Conservation (phyloP, 306 rosid species). For the Medicago arabica region DNA sequence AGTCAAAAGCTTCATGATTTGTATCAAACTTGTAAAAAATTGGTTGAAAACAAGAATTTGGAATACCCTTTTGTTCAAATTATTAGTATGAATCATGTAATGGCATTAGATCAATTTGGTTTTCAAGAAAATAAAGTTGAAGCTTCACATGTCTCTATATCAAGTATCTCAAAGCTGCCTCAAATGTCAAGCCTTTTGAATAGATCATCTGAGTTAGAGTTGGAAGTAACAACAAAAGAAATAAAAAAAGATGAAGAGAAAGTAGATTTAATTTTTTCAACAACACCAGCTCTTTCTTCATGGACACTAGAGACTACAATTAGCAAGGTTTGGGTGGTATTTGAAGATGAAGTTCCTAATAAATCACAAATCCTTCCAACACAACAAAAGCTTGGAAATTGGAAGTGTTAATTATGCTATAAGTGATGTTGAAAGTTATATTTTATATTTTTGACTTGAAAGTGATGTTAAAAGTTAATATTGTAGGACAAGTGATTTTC, state of each 20-base stretch:
- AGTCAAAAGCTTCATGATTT: slow-evolving; percentile 60
- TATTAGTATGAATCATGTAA: slow-evolving; percentile 52
- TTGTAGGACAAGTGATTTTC: too few relatives aligned
- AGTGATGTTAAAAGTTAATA: too few relatives aligned
- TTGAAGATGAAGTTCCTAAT: slow-evolving; percentile 60
- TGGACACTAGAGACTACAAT: slow-evolving; percentile 65
- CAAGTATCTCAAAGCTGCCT: slow-evolving; percentile 36
- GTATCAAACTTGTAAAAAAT: slow-evolving; percentile 54
- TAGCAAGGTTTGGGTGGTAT: slow-evolving; percentile 70
- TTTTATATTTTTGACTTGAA: too few relatives aligned
- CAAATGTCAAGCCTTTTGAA: too few relatives aligned
- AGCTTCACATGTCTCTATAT: slow-evolving; percentile 37
- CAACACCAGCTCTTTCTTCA: slow-evolving; percentile 45
- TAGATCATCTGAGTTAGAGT: slow-evolving; percentile 33
- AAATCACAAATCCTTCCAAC: slow-evolving; percentile 44
- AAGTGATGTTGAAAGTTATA: too few relatives aligned
- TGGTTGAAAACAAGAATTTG: slow-evolving; percentile 57
- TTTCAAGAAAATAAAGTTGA: slow-evolving; percentile 32
- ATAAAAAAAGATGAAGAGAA: slow-evolving; percentile 45
- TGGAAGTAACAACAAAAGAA: slow-evolving; percentile 40
- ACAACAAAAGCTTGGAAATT: slow-evolving; percentile 40
- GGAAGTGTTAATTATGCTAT: slow-evolving; percentile 36
- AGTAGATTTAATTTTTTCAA: slow-evolving; percentile 40
- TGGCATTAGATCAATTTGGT: slow-evolving; percentile 53
- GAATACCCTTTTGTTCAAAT: slow-evolving; percentile 65